Base-by-base conservation (phyloP, 2,329 filamentous ascomycete species). In the Cytospora mali region DNA sequence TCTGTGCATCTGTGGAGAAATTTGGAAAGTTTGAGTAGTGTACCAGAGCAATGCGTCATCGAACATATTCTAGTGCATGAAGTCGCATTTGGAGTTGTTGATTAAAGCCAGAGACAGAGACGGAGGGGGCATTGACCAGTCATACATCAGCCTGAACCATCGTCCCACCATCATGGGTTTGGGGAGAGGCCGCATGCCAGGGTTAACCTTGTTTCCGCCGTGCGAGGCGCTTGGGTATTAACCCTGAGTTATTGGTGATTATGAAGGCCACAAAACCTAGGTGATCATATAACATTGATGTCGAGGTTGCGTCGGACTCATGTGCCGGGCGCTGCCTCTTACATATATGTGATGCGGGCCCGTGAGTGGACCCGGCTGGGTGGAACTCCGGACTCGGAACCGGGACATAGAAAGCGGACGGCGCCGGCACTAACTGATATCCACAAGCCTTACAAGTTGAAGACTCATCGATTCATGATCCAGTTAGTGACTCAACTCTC, bases 311-410 rank as follows among this genome's bases (percentile, higher is more conserved):
- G n/a, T 46, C 35, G 35, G 39, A 3, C 7, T 54, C 52, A 29
- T 23, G n/a, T 29, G 29, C 52, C 29, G 52, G 52, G 25, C 25
- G 31, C 31, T 33, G 28, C 23, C 23, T 18, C 27, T 23, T 55
- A 23, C n/a, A n/a, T n/a, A n/a, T n/a, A n/a, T n/a, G n/a, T n/a
- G n/a, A n/a, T 29, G 50, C 52, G 48, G 55, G 63, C 18, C 52
- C 55, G 48, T 29, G 25, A 39, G 39, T 58, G 63, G 55, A 55
- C 25, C 46, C 50, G 21, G 50, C n/a, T 54, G 13, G 31, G 39
- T 39, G 51, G 23, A 31, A 27, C 63, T 65, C 63, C 63, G 63
- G 60, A 51, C 61, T 65, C 63, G 63, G 63, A 65, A 53, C 63
- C 55, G 63, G 50, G 14, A 31, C 52, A 33, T 35, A 54, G 27